A percentile compares a stretch with the other conserved stretches of the same genome.
Evolutionary conservation across 805 yeast genomes (phyloP).

Genomic region (Komagataella kurtzmanii): DNA sequence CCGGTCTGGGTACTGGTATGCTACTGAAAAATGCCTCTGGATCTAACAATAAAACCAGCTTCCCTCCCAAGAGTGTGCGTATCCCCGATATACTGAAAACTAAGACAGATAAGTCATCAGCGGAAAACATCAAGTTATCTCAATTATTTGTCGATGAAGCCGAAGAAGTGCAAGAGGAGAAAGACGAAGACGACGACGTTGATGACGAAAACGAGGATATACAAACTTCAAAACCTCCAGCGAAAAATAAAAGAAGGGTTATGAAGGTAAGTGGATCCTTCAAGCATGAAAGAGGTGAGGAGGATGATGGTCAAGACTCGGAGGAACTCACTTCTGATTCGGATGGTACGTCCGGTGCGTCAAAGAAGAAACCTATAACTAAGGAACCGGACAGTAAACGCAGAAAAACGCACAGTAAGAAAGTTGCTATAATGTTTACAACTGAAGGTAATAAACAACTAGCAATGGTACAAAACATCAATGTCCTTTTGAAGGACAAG

Average conservation of each 20-base stretch:
- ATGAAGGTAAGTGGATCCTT: neutral
- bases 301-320: neutral
- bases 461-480: conserved; percentile 3
- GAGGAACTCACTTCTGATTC: neutral
- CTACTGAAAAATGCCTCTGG: conserved; percentile 4
- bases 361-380: neutral
- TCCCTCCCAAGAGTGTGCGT: neutral
- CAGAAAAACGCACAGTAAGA: neutral
- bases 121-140: neutral
- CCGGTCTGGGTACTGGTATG: conserved; percentile 5
- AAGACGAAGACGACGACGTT: conserved; percentile 1
- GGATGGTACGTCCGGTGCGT: neutral
- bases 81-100: neutral
- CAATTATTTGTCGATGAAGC: neutral
- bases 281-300: neutral
- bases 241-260: neutral
- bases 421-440: neutral
- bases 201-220: conserved; percentile 2
- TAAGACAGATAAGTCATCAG: neutral
- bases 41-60: conserved; percentile 1
- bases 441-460: neutral
- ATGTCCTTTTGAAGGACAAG: neutral
- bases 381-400: neutral
- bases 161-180: conserved; percentile 1
- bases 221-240: neutral